phyloP scores from a whole-genome alignment of 495 filamentous ascomycete genomes.

The Platismatia glauca region DNA sequence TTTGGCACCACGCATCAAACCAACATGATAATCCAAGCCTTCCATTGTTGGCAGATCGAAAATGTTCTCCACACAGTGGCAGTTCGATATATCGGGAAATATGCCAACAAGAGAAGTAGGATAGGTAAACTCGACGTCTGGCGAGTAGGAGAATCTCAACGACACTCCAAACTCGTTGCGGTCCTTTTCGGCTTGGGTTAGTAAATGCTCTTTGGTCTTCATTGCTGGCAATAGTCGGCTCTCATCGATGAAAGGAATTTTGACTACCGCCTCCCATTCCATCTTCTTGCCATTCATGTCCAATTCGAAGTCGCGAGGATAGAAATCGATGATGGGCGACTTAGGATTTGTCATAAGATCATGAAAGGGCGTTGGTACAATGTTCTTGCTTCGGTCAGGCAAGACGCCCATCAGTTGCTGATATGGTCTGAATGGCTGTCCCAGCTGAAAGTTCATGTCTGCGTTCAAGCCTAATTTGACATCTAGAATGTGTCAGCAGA shows the following conservation, averaged over 20 bases:
- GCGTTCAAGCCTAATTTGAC: constrained; percentile 81
- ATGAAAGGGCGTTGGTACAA: constrained; percentile 81
- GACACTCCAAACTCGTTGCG: constrained; percentile 88
- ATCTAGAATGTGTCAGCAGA: constrained; percentile 41
- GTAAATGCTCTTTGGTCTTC: constrained; percentile 65
- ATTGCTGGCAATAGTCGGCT: constrained; percentile 74
- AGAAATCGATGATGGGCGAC: constrained; percentile 98
- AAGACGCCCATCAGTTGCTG: constrained; percentile 98
- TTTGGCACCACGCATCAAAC: constrained; percentile 78
- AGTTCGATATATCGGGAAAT: constrained; percentile 81
- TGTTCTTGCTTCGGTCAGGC: constrained; percentile 92
- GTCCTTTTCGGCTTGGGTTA: constrained; percentile 65
- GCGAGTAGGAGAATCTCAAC: constrained; percentile 83
- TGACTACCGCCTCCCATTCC: constrained; percentile 99
- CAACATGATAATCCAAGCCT: constrained; percentile 75
- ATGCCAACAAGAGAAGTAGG: constrained; percentile 79
- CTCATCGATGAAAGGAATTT: constrained; percentile 98
- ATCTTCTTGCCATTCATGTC: constrained; percentile 99
- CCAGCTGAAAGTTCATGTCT: constrained; percentile 83
- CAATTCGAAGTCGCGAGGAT: constrained; percentile 92
- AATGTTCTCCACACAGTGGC: constrained; percentile 86
- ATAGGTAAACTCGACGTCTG: constrained; percentile 67
- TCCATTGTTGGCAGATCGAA: constrained; percentile 92
- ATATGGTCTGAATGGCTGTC: constrained; percentile 87
- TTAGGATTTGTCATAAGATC: constrained; percentile 82